These are phyloP conservation scores for Calocera viscosa DNA, from an alignment of 768 basidiomycete species.

Conservation along the genomic window DNA sequence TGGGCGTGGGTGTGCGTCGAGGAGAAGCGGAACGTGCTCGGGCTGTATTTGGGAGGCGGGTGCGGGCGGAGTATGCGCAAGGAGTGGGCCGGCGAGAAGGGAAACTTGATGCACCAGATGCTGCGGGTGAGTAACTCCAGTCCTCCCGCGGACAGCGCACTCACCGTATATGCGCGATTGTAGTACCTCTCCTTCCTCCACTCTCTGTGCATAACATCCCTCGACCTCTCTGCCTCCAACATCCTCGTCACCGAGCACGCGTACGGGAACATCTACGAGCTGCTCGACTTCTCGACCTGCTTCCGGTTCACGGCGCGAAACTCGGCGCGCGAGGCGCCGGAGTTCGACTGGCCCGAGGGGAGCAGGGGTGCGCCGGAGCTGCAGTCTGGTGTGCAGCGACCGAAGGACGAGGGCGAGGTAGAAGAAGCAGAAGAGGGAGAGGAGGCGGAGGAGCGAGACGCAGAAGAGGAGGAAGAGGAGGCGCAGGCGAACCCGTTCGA, in stretches of 20 bases:
- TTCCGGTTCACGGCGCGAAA: neutral
- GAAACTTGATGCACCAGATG: conserved; percentile 1
- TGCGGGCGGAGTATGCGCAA: neutral
- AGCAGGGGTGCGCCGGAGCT: neutral
- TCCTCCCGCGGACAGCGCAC: neutral
- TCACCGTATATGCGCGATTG: neutral
- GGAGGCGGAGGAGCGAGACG: neutral
- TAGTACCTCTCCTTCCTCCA: neutral
- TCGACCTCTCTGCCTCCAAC: neutral
- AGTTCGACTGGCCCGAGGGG: neutral
- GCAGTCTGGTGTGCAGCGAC: no score
- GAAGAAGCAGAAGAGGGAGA: neutral
- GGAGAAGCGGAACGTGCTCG: neutral
- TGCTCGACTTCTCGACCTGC: conserved; percentile 1
- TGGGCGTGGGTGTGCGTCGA: conserved; percentile 2
- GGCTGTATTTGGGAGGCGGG: neutral
- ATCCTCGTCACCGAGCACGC: conserved; percentile 1
- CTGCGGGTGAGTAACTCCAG: neutral
- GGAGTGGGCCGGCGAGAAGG: neutral
- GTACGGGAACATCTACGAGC: conserved; percentile 7
- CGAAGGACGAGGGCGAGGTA: neutral
- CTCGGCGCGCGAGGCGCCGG: neutral
- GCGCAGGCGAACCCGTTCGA: neutral
- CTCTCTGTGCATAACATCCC: neutral
- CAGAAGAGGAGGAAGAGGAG: neutral